Conservation (phyloP, 1,139 yeast genomes). For the Pichia sp. region DNA sequence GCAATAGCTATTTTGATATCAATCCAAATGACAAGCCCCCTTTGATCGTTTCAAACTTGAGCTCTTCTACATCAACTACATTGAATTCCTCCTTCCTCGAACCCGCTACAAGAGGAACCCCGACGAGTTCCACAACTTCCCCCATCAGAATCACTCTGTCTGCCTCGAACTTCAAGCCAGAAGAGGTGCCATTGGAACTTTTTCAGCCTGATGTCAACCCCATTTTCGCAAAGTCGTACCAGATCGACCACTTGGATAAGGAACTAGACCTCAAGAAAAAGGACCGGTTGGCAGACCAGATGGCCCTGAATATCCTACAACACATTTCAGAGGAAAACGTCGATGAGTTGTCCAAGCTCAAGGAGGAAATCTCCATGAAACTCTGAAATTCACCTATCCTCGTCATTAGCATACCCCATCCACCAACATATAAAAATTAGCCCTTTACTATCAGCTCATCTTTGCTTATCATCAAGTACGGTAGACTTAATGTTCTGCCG, state of each 20-base stretch:
- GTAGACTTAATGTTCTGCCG: background rate
- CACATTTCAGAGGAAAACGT: constrained; percentile 28
- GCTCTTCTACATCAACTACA: constrained; percentile 12
- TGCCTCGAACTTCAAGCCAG: background rate
- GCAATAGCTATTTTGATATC: constrained; percentile 1
- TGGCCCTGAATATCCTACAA: constrained; percentile 31
- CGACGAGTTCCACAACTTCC: constrained; percentile 9
- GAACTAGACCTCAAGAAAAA: constrained; percentile 23
- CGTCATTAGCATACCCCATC: background rate
- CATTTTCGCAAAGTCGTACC: constrained; percentile 29
- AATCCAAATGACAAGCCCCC: constrained; percentile 10
- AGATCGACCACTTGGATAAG: constrained; percentile 31
- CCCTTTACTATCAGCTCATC: constrained; percentile 1
- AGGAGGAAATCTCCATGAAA: constrained; percentile 26
- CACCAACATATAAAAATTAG: background rate
- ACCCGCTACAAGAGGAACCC: constrained; percentile 1
- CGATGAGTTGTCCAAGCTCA: constrained; percentile 28
- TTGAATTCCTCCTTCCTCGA: background rate
- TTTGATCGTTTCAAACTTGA: constrained; percentile 11
- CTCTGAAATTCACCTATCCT: background rate
- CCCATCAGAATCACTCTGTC: constrained; percentile 5
- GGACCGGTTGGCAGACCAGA: constrained; percentile 31
- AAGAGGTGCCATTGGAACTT: constrained; percentile 4
- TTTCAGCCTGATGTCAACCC: constrained; percentile 21
- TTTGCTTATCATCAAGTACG: background rate